phyloP scores from a whole-genome alignment of 176 grass and related monocot genomes.

The Zizania latifolia region DNA sequence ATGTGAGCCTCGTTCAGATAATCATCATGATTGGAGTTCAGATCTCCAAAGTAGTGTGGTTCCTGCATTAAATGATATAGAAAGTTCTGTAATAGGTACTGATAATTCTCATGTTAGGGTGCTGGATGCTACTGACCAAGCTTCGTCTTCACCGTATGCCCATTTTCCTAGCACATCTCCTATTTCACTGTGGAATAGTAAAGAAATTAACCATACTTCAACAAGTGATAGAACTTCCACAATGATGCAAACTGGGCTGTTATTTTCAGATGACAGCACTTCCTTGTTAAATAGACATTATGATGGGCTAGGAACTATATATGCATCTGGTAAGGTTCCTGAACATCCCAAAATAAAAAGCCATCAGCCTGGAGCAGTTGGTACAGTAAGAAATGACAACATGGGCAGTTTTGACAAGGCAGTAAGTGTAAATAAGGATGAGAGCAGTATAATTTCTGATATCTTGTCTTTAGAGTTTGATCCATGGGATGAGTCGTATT shows the following conservation, averaged over 20 bases:
- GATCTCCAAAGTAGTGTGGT: slow-evolving; percentile 20
- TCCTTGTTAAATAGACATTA: slow-evolving; percentile 32
- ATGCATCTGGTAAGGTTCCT: slow-evolving; percentile 32
- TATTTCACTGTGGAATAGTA: slow-evolving; percentile 29
- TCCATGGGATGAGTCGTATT: slow-evolving; percentile 80
- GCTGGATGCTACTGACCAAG: slow-evolving; percentile 20
- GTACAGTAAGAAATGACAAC: slow-evolving; percentile 29
- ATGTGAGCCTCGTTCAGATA: slow-evolving; percentile 32
- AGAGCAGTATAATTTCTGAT: slow-evolving; percentile 82
- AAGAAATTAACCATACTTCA: slow-evolving; percentile 14
- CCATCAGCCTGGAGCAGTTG: slow-evolving; percentile 27
- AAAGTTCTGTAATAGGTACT: slow-evolving; percentile 8
- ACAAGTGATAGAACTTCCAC: slow-evolving; percentile 21
- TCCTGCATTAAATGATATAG: slow-evolving; percentile 17
- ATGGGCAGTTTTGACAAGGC: slow-evolving; percentile 49
- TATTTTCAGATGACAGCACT: slow-evolving; percentile 27
- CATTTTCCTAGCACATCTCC: slow-evolving; percentile 12
- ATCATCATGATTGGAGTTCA: slow-evolving; percentile 40
- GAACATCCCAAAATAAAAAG: slow-evolving; percentile 30
- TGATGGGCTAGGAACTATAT: slow-evolving; percentile 32
- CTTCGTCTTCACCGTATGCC: slow-evolving; percentile 25
- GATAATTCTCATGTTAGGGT: slow-evolving; percentile 15
- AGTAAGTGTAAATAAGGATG: slow-evolving; percentile 68
- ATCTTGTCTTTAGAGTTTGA: slow-evolving; percentile 83
- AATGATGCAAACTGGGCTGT: slow-evolving; percentile 13